Evolutionary conservation across 345 rosid species (phyloP), one percentile per base, ranked within the genome.

Genomic region (Gossypium arboreum): DNA sequence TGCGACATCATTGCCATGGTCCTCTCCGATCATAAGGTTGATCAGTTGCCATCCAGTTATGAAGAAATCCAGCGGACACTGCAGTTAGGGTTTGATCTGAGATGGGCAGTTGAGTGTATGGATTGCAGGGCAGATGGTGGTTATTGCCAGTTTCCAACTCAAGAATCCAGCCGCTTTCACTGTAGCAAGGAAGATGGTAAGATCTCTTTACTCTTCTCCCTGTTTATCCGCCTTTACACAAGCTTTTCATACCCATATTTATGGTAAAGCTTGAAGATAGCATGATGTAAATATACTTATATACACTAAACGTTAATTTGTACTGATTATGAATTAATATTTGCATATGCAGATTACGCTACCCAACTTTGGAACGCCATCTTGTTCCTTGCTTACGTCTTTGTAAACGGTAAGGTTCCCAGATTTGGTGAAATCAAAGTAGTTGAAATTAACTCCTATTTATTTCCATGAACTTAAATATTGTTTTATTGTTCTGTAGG

Each of bases 51-150:
- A 10, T n/a, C 16, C 6, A 43, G 24, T 39, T 85, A 81, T 43
- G 78, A 75, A 7, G 70, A 72, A 15, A 79, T 85, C 34, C 22
- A 50, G 79, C 11, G 13, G 73, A 44, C 74, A 72, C 55, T 83
- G 83, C 77, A 74, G 29, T 55, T 29, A 15, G 88, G 88, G 59
- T 83, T 83, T 71, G 84, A 85, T 66, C 80, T 85, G 72, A 61
- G 17, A 5, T 85, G 88, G 88, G 73, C 84, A 5, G 55, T 75
- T 47, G 84, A 71, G 73, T 85, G 88, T 65, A 69, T 81, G 81
- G 78, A 82, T 77, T 82, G 86, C 61, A 12, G 25, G 52, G 75
- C 29, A 3, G 45, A 7, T 73, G 86, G 86, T 22, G 55, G 55
- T 69, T 13, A 13, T 2, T 83, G 86, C 56, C 51, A 18, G 16